Conservation (phyloP, 2,329 filamentous ascomycete genomes). For the Penicillium sp. region DNA sequence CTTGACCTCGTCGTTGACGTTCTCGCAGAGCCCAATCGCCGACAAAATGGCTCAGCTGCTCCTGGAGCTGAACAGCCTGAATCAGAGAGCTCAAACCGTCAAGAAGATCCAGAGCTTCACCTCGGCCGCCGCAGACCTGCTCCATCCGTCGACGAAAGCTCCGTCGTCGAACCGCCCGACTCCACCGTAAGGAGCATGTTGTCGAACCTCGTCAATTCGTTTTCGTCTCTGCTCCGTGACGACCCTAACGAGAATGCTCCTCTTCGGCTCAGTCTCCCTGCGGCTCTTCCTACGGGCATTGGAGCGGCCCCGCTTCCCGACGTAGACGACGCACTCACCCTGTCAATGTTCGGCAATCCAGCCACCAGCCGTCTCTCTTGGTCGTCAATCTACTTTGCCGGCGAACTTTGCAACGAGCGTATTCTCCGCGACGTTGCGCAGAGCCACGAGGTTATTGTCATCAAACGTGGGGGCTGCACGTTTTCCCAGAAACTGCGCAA, state of each 20-base stretch:
- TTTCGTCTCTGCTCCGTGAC: slow-evolving; percentile 53
- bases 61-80: slow-evolving; percentile 25
- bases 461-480: slow-evolving; percentile 78
- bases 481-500: slow-evolving; percentile 81
- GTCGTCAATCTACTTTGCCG: slow-evolving; percentile 69
- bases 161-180: slow-evolving; percentile 26
- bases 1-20: slow-evolving; percentile 71
- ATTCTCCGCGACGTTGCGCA: slow-evolving; percentile 53
- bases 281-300: slow-evolving; percentile 50
- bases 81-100: slow-evolving; percentile 19
- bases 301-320: slow-evolving; percentile 68
- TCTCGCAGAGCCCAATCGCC: slow-evolving; percentile 35
- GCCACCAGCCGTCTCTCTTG: slow-evolving; percentile 59
- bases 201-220: slow-evolving; percentile 49
- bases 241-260: slow-evolving; percentile 30
- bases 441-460: slow-evolving; percentile 71
- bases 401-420: slow-evolving; percentile 60
- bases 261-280: slow-evolving; percentile 46
- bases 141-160: slow-evolving; percentile 26
- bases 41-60: slow-evolving; percentile 34
- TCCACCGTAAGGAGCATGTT: slow-evolving; percentile 43
- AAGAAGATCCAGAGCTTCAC: slow-evolving; percentile 14
- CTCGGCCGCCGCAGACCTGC: slow-evolving; percentile 20
- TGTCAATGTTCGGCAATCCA: slow-evolving; percentile 37
- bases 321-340: slow-evolving; percentile 53